Base-by-base conservation (phyloP, 2,329 filamentous ascomycete genomes). In the Penicillium sp. region DNA sequence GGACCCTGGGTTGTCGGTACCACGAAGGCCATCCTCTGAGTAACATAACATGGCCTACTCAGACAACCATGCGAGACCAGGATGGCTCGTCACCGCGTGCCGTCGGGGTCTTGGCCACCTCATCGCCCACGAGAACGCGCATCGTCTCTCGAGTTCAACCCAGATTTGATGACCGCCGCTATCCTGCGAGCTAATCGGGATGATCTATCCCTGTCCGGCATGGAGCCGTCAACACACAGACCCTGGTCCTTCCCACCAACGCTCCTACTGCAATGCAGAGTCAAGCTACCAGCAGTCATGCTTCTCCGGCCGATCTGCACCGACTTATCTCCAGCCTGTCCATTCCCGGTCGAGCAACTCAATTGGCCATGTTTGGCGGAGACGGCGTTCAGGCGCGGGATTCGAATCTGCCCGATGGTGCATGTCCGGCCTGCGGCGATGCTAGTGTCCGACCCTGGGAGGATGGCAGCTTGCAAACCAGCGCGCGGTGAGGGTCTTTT, bases 1-100 rank as follows among this genome's bases (percentile, higher is more conserved):
- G 34, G 38, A 49, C 42, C 36, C 44, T 26, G 38, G 42, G 42
- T 45, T 50, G 43, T 40, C 25, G 25, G 47, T 51, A 23, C 39
- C 34, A 47, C 47, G 28, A 21, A 30, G 31, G 14, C 11, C 34
- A 30, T 43, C 18, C 32, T 32, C 16, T 41, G 35, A 17, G 32
- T 34, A 20, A 34, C n/a, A n/a, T n/a, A n/a, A n/a, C n/a, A n/a
- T n/a, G n/a, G n/a, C 32, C 26, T 18, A 26, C 13, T 21, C 26
- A 42, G 28, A 21, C 23, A 17, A 16, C 21, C 27, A 39, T 26
- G 33, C 4, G n/a, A 33, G 7, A 29, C 33, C 15, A 17, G 30
- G 37, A n/a, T n/a, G n/a, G 39, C 37, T 16, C 4, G 19, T 15
- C 33, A 15, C 26, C 17, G 20, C 21, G 36, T 31, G 28, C n/a